Conservation (phyloP, 2,329 filamentous ascomycete species). For the Macrophomina pseudophaseolina region DNA sequence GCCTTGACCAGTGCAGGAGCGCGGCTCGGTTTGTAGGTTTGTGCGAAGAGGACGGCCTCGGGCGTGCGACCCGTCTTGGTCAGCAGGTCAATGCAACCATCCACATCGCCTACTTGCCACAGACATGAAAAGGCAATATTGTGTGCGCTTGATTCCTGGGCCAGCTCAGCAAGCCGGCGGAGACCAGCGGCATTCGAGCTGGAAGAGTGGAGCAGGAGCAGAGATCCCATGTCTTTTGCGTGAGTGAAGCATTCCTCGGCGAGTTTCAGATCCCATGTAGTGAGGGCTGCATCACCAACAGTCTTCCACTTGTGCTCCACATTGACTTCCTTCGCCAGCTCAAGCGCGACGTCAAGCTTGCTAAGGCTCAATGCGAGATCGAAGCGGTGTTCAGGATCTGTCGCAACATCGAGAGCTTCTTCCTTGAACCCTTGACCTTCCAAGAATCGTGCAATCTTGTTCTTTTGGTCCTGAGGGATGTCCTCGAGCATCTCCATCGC, state of each 20-base stretch:
- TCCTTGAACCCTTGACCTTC: constrained; percentile 98
- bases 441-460: constrained; percentile 96
- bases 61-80: constrained; percentile 77
- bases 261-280: constrained; percentile 83
- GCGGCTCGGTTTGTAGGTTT: constrained; percentile 90
- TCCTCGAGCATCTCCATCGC: constrained; percentile 83
- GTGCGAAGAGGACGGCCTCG: constrained; percentile 88
- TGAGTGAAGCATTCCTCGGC: constrained; percentile 93
- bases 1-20: constrained; percentile 69
- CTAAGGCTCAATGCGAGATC: constrained; percentile 85
- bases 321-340: constrained; percentile 81
- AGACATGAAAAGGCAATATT: constrained; percentile 92
- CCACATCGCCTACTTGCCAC: constrained; percentile 84
- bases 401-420: constrained; percentile 89
- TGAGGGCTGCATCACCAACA: constrained; percentile 87
- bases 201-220: constrained; percentile 86
- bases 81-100: constrained; percentile 80
- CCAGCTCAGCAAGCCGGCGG: constrained; percentile 72
- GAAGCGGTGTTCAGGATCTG: constrained; percentile 94
- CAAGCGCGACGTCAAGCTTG: constrained; percentile 82
- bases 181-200: constrained; percentile 80
- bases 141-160: constrained; percentile 77
- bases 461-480: constrained; percentile 91
- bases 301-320: constrained; percentile 98
- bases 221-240: constrained; percentile 86